Base-by-base conservation (phyloP, 129 eudicot genomes). In the Pseudognaphalium luteoalbum region DNA sequence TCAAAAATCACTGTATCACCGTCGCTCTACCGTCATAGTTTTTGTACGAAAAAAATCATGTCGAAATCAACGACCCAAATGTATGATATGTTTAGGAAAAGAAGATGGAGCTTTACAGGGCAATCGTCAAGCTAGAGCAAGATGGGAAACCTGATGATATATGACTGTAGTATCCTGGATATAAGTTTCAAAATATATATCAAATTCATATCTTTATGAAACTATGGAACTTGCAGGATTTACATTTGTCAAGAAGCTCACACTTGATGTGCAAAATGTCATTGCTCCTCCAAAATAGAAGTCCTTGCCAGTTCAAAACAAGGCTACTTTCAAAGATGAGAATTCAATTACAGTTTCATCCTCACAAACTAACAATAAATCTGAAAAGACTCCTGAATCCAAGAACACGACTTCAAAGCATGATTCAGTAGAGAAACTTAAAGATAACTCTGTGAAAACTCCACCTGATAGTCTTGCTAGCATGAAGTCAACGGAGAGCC, bases 101-200 rank as follows among this genome's bases (percentile, higher is more conserved):
- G 81, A 94, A 94, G 83, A 94, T 94, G 99, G 99, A 91, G 81
- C 91, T 91, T 33, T 87, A 91, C 76, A 82, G 83, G 35, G 89
- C 90, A 79, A 91, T 91, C 68, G 88, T 87, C 25, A 94, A 94
- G 82, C 70, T 94, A 81, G 97, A 91, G 16, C 96, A 91, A 64
- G 93, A 83, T 81, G 91, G 84, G 14, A 75, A 81, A 74, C 78
- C 89, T 84, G 98, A 91, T 70, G 84, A 80, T 54, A 64, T 85
- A 62, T 32, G 34, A 62, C 39, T 39, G 12, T 6, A 61, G 11
- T 19, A 60, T 19, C 11, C 66, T 60, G 28, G 9, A 8, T 12
- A 62, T 32, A 32, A 64, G 0, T 16, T 33, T 64, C 39, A 4
- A 64, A 32, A 64, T 32, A 7, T 30, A 14, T 66, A 3, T 66